phyloP scores from a whole-genome alignment of 73 alveolate genomes.

The Symbiodinium pilosum region DNA sequence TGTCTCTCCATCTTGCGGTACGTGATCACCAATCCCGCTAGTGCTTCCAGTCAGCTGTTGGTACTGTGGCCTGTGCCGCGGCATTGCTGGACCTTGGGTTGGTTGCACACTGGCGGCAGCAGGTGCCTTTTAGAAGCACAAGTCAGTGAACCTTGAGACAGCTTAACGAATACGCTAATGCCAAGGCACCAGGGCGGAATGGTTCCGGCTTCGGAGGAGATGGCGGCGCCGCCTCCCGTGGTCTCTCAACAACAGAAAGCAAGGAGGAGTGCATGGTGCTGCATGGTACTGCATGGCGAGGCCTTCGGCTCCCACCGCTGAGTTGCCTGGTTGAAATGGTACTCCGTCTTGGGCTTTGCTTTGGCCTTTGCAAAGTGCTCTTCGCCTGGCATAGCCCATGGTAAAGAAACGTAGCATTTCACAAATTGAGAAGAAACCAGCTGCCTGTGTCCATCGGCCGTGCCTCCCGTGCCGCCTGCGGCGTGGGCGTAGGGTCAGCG shows the following conservation, averaged over 20 bases:
- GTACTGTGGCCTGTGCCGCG: neutral
- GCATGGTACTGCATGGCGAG: too few relatives aligned
- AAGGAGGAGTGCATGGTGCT: neutral
- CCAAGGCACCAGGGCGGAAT: constrained; percentile 52
- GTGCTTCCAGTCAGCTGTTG: neutral
- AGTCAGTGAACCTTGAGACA: neutral
- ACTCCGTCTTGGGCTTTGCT: constrained; percentile 56
- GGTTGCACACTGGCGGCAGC: neutral
- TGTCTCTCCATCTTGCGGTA: too few relatives aligned
- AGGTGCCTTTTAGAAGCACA: neutral
- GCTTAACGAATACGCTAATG: neutral
- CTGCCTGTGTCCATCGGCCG: constrained; percentile 23
- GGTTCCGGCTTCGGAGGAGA: constrained; percentile 81
- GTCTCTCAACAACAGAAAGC: neutral
- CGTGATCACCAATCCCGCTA: too few relatives aligned
- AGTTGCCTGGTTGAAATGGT: constrained; percentile 52
- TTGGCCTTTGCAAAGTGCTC: constrained; percentile 51
- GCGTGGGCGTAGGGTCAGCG: neutral
- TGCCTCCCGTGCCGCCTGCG: constrained; percentile 22
- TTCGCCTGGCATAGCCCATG: constrained; percentile 5
- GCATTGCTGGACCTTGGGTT: neutral
- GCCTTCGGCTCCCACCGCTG: constrained; percentile 95
- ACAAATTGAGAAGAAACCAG: too few relatives aligned
- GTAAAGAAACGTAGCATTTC: too few relatives aligned
- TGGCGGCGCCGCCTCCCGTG: constrained; percentile 60